Conservation (phyloP, 208 protist species). For the Phytomonas francai region DNA sequence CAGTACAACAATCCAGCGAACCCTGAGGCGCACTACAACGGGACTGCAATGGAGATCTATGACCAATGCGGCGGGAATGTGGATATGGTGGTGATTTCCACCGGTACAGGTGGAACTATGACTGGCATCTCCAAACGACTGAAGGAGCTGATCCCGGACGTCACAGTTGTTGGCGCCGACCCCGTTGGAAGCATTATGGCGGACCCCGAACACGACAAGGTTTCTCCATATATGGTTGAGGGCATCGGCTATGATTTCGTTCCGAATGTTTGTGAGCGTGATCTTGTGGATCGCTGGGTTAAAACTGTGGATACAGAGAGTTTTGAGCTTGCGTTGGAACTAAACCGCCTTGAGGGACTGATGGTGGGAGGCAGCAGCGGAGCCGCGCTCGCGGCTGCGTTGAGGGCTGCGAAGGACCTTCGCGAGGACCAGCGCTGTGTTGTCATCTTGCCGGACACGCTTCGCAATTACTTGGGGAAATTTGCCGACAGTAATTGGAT, state of each 20-base stretch:
- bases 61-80: conserved; percentile 92
- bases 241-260: conserved; percentile 98
- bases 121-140: conserved; percentile 87
- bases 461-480: conserved; percentile 98
- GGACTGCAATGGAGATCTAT: conserved; percentile 94
- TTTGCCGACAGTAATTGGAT: conserved; percentile 95
- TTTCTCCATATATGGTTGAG: conserved; percentile 90
- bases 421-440: conserved; percentile 86
- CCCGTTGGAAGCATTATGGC: conserved; percentile 94
- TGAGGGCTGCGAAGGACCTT: conserved; percentile 91
- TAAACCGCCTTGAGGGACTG: conserved; percentile 94
- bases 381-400: conserved; percentile 81
- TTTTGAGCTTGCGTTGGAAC: conserved; percentile 88
- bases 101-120: conserved; percentile 97
- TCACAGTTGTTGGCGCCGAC: conserved; percentile 94
- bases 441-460: conserved; percentile 92
- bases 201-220: conserved; percentile 60
- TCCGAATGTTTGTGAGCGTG: conserved; percentile 89
- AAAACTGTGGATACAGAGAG: conserved; percentile 92
- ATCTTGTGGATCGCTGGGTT: conserved; percentile 90
- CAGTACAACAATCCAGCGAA: conserved; percentile 96
- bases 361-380: conserved; percentile 94
- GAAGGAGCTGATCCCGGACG: conserved; percentile 50
- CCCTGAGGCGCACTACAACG: conserved; percentile 92
- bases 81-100: conserved; percentile 92